Conservation (phyloP, 352 stramenopile species). For the Phytophthora chlamydospora region DNA sequence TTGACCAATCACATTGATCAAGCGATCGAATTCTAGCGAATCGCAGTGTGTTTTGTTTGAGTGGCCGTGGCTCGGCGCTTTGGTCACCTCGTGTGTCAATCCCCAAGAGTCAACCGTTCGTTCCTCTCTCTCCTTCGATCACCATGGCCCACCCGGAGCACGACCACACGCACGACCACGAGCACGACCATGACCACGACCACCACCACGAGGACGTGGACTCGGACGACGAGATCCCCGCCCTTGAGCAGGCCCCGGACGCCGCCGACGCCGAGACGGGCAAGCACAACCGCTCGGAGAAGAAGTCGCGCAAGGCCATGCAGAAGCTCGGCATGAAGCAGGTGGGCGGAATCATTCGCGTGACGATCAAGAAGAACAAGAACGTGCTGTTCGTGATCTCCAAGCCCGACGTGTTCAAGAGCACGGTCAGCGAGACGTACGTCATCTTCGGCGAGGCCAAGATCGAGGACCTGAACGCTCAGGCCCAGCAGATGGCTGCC, state of each 20-base stretch:
- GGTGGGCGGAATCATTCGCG: conserved; percentile 95
- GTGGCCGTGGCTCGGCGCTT: no score
- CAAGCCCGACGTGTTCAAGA: conserved; percentile 99
- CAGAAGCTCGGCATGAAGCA: conserved; percentile 98
- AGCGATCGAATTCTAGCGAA: no score
- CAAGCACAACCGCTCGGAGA: conserved; percentile 97
- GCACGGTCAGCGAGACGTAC: conserved; percentile 93
- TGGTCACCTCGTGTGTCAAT: conserved; percentile 15
- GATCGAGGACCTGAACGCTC: conserved; percentile 95
- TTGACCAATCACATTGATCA: no score
- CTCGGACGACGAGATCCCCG: conserved; percentile 85
- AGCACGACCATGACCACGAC: conserved; percentile 50
- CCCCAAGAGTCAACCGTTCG: conserved; percentile 18
- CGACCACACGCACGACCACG: conserved; percentile 48
- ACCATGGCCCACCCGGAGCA: conserved; percentile 55
- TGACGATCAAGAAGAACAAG: conserved; percentile 99
- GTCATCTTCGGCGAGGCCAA: conserved; percentile 99
- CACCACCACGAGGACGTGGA: conserved; percentile 73
- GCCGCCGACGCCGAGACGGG: conserved; percentile 69
- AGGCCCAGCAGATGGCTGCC: conserved; percentile 86
- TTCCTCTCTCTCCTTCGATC: conserved; percentile 13
- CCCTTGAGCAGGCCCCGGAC: conserved; percentile 75
- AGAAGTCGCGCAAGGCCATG: conserved; percentile 99
- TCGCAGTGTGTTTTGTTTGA: no score
- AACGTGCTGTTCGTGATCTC: conserved; percentile 97